Conservation (phyloP, 2,329 filamentous ascomycete species). For the Stachybotrys chlorohalonatus region DNA sequence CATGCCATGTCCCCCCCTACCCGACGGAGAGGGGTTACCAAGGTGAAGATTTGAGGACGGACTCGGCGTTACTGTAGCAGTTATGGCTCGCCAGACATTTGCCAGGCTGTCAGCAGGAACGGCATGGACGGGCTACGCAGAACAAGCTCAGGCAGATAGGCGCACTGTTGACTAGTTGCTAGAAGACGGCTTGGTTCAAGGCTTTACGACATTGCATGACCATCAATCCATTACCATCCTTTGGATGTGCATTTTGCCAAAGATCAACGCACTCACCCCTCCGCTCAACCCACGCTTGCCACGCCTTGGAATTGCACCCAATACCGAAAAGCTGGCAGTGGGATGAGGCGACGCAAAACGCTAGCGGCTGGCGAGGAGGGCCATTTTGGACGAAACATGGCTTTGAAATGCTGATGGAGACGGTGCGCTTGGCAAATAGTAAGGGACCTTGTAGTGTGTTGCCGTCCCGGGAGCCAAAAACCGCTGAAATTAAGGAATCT, state of each 20-base stretch:
- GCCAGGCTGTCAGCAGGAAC: no score
- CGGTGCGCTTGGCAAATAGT: background rate
- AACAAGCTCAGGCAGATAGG: no score
- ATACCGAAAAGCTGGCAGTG: background rate
- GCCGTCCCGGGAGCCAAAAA: background rate
- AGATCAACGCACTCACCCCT: background rate
- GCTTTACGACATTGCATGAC: no score
- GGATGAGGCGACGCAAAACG: background rate
- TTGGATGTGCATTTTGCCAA: background rate
- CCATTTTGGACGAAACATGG: background rate
- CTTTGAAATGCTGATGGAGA: background rate
- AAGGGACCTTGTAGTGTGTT: background rate
- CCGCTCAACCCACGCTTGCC: background rate
- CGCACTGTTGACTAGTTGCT: no score
- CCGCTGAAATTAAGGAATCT: background rate
- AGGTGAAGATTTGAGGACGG: no score
- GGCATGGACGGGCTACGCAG: no score
- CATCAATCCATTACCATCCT: background rate
- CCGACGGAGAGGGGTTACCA: background rate
- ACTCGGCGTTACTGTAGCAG: no score
- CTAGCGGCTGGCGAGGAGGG: background rate
- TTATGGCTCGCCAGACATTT: no score
- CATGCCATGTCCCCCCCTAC: background rate
- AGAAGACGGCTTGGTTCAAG: no score
- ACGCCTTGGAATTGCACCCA: background rate